phyloP scores from a whole-genome alignment of 805 yeast species.

The Ogataea zsoltii region DNA sequence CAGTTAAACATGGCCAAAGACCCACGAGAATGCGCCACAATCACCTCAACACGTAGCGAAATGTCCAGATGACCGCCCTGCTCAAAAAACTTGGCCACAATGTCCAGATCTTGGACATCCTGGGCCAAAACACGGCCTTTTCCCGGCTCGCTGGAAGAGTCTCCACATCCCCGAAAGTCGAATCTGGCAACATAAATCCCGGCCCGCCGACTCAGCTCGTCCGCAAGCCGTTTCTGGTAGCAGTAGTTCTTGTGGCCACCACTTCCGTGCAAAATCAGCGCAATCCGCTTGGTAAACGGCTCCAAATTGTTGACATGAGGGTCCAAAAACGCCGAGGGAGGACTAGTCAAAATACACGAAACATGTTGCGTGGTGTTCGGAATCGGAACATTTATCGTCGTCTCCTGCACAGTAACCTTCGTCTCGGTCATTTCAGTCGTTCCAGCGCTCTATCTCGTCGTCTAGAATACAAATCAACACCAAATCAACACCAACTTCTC shows the following conservation, averaged over 20 bases:
- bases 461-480: too few relatives aligned
- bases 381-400: slow-evolving; percentile 13
- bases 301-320: slow-evolving; percentile 11
- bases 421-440: too few relatives aligned
- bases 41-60: slow-evolving; percentile 49
- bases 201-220: slow-evolving; percentile 51
- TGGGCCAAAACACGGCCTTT: slow-evolving; percentile 60
- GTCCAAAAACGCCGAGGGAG: slow-evolving; percentile 18
- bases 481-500: too few relatives aligned
- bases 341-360: slow-evolving; percentile 24
- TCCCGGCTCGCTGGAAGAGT: slow-evolving; percentile 49
- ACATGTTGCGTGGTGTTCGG: slow-evolving; percentile 9
- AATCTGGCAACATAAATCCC: slow-evolving; percentile 72
- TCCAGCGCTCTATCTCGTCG: too few relatives aligned
- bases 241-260: slow-evolving; percentile 83
- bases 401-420: slow-evolving; percentile 9
- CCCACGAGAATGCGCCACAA: slow-evolving; percentile 84
- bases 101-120: slow-evolving; percentile 69
- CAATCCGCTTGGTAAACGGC: slow-evolving; percentile 33
- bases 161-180: slow-evolving; percentile 87
- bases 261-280: slow-evolving; percentile 76
- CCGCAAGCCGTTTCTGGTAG: slow-evolving; percentile 66
- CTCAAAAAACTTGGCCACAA: slow-evolving; percentile 39
- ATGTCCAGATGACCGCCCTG: slow-evolving; percentile 33
- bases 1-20: slow-evolving; percentile 72